Evolutionary conservation across 2,329 filamentous ascomycete genomes (phyloP).

Genomic region (Macroventuria anomochaeta): DNA sequence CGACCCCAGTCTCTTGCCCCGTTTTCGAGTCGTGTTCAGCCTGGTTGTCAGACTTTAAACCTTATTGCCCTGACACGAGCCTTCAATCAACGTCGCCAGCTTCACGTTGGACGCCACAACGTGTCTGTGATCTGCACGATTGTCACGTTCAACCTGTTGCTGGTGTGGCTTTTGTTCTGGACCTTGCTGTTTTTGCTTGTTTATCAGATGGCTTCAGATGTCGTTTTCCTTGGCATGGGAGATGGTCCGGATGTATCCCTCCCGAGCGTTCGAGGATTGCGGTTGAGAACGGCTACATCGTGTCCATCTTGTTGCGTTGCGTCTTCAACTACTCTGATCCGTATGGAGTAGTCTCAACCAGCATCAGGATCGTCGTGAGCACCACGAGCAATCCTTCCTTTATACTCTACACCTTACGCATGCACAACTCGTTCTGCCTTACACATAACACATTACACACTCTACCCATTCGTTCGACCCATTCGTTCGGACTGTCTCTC

Average conservation of each 20-base stretch:
- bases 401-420: not conserved
- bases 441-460: no score
- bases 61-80: not conserved
- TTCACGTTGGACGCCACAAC: not conserved
- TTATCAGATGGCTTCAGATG: not conserved
- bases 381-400: no score
- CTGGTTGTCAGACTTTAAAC: slow-evolving; percentile 7
- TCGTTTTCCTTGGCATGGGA: not conserved
- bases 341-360: not conserved
- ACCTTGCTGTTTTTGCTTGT: not conserved
- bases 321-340: not conserved
- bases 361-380: not conserved
- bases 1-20: no score
- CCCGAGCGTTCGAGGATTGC: no score
- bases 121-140: not conserved
- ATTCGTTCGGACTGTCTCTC: not conserved
- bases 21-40: no score
- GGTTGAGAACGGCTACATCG: no score
- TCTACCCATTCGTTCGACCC: no score
- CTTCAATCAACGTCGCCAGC: slow-evolving; percentile 1
- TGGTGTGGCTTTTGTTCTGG: not conserved
- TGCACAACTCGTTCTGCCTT: not conserved
- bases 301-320: not conserved
- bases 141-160: not conserved
- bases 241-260: not conserved